Evolutionary conservation across 257 asterid species (phyloP), one percentile per base, ranked within the genome.

Genomic region (Scutellaria barbata): DNA sequence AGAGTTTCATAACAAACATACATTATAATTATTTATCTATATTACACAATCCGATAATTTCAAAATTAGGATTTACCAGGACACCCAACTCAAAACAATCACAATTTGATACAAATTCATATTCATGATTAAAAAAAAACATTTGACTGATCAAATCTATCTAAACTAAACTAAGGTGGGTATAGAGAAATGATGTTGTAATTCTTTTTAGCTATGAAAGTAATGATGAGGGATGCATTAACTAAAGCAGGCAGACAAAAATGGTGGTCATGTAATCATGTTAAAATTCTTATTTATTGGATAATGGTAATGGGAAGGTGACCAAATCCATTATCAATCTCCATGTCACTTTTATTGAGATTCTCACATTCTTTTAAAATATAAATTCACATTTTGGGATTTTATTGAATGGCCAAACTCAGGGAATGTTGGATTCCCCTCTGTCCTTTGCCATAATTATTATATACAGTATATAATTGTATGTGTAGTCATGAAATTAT

Each of bases 391-490:
- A 62, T 63, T 84, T 88, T 83, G 87, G 88, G 85, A 78, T 80
- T 85, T 84, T 90, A 70, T 83, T 81, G 96, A 75, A 87, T 90
- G 95, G 87, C 89, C 84, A 80, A 87, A 85, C 90, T 65, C 92
- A 87, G 91, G 82, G 97, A 90, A 90, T 90, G 93, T 90, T 86
- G 89, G 91, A 83, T 90, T 82, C 92, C 88, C 83, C 51, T 58
- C 43, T 76, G 85, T 76, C 86, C 73, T 63, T 61, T 71, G 52
- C 77, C 83, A 73, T 75, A 43, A 78, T 76, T 67, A 50, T 39
- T 71, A 41, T 7, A 5, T 16, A 1, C 12, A 43, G 0, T 13
- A 18, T 1, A 37, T 22, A 48, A 9, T 12, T 14, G 2, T 40
- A 14, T 22, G 6, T 39, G 9, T 17, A 8, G 20, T 3, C n/a